These are phyloP conservation scores for Aeminium ludgeri DNA, from an alignment of 495 filamentous ascomycete genomes.

Conservation along the genomic window DNA sequence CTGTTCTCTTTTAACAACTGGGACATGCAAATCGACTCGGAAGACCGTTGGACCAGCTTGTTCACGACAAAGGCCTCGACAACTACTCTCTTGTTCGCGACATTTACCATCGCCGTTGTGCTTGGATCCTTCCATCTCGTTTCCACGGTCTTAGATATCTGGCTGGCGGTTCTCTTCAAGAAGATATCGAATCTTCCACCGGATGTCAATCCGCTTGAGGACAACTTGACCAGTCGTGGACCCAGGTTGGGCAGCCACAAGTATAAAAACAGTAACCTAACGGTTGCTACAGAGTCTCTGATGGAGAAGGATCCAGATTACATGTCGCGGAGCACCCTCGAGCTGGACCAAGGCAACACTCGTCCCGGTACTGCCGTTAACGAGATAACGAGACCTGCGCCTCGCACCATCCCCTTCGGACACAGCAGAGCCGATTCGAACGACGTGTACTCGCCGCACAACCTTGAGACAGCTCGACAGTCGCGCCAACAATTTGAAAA, in stretches of 20 bases:
- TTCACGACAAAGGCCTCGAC: conserved; percentile 34
- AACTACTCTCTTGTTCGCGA: conserved; percentile 38
- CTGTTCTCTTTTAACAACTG: conserved; percentile 37
- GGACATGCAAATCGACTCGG: conserved; percentile 27
- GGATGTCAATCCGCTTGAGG: conserved; percentile 83
- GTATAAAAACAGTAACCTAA: conserved; percentile 62
- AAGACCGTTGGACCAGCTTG: conserved; percentile 42
- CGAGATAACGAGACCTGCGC: too few species aligned
- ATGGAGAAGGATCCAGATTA: conserved; percentile 27
- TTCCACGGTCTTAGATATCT: conserved; percentile 51
- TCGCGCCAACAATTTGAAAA: conserved; percentile 33
- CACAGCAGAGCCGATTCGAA: conserved; percentile 49
- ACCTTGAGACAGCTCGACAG: conserved; percentile 23
- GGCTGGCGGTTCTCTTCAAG: conserved; percentile 56
- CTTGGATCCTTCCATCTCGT: conserved; percentile 51
- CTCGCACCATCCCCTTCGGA: conserved; percentile 55
- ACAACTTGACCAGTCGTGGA: conserved; percentile 62
- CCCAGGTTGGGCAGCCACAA: conserved; percentile 33
- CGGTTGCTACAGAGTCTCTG: conserved; percentile 32
- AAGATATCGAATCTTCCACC: conserved; percentile 66
- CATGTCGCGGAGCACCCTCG: conserved; percentile 31
- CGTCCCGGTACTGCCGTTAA: too few species aligned
- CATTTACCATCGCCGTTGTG: conserved; percentile 44
- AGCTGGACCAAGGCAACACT: conserved; percentile 29
- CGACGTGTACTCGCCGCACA: conserved; percentile 31